Base-by-base conservation (phyloP, 1,284 basidiomycete genomes). In the Puccinia sorghi region DNA sequence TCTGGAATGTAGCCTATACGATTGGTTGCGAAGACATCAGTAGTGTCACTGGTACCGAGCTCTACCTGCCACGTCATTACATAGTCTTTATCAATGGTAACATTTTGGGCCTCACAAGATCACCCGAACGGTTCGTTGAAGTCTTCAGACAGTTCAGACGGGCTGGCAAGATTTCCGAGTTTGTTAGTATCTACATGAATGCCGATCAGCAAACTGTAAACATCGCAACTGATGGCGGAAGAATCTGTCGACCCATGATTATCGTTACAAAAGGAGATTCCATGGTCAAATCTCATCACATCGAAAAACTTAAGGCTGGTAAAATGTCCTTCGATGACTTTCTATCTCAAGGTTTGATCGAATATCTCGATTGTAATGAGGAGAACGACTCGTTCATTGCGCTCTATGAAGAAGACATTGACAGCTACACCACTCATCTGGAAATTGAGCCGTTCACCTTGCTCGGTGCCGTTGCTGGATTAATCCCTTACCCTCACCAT, bases 391-490 rank as follows among this genome's bases (percentile, higher is more conserved):
- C 94, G 22, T 92, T 92, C 85, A 97, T 99, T 81, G 95, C 97
- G 0, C 88, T 99, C 27, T 97, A 98, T 86, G 97, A 99, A 86
- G 86, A 88, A 66, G 90, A 96, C 84, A 93, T 99, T 82, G 89
- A 90, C 25, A 87, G 89, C 37, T 88, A 84, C 8, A 94, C 93
- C 5, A 99, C 97, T 0, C 97, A 99, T 86, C 89, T 99, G 39
- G 97, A 99, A 85, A 99, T 99, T 80, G 96, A 99, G 84, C 97
- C 97, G 0, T 99, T 99, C 86, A 99, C 97, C 0, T 88, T 99
- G 76, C 90, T 99, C 20, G 97, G 97, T 9, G 97, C 95, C 22
- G 96, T 98, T 57, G 97, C 97, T 7, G 97, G 97, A 52, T 89
- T 99, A 25, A 99, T 99, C 83, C 97, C 97, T 11, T 99, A 99